Conservation (phyloP, 75 land plant genomes). For the Sequoiadendron giganteum region DNA sequence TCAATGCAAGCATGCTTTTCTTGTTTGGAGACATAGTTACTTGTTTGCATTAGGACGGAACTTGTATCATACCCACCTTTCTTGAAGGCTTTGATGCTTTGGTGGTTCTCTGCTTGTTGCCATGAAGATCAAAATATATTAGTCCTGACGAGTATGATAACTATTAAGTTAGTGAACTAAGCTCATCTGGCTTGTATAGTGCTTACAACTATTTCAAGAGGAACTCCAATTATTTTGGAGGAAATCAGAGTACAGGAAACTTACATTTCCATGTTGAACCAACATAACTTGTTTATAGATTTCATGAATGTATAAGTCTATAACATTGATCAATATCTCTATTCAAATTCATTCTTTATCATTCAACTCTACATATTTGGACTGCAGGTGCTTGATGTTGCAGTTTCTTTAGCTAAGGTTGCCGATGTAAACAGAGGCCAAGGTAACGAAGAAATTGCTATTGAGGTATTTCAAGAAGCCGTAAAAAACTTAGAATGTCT, state of each 20-base stretch:
- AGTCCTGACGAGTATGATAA: background rate
- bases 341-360: background rate
- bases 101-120: background rate
- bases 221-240: background rate
- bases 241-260: background rate
- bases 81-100: background rate
- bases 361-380: background rate
- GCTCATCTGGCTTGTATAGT: background rate
- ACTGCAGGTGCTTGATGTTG: conserved; percentile 73
- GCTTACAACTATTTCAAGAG: background rate
- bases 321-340: background rate
- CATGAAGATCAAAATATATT: background rate
- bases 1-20: background rate
- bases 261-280: background rate
- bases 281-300: background rate
- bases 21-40: background rate
- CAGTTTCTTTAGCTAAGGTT: conserved; percentile 90
- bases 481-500: conserved; percentile 55
- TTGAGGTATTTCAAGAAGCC: conserved; percentile 84
- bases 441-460: conserved; percentile 57
- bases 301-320: background rate
- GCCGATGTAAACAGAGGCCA: conserved; percentile 84
- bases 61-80: background rate
- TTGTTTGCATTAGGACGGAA: background rate
- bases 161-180: background rate